Conservation (phyloP, 495 filamentous ascomycete genomes). For the Penicillium waksmanii region DNA sequence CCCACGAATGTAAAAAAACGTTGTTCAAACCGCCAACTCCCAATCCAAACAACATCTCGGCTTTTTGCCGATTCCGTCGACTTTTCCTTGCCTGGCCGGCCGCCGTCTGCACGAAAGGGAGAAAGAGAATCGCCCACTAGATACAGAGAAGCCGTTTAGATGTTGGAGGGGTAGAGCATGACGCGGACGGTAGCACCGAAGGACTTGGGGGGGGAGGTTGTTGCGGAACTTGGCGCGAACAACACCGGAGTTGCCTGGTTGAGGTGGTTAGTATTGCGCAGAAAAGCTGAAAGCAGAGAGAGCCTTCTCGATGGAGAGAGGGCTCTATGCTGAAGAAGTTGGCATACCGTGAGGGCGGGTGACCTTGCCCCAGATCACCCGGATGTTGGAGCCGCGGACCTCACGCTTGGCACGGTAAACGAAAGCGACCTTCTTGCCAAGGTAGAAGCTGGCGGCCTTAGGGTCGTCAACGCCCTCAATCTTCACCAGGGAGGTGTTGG, state of each 20-base stretch:
- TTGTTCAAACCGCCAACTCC: constrained; percentile 53
- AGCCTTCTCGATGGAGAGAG: background rate
- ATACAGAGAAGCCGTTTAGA: constrained; percentile 48
- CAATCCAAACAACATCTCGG: constrained; percentile 43
- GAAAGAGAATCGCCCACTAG: constrained; percentile 40
- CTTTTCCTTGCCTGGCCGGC: constrained; percentile 48
- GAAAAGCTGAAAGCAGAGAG: background rate
- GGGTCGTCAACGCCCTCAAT: constrained; percentile 94
- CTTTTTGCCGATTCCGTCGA: constrained; percentile 41
- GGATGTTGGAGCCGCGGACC: constrained; percentile 93
- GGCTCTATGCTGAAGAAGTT: background rate
- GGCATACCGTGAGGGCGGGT: constrained; percentile 87
- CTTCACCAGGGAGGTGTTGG: constrained; percentile 87
- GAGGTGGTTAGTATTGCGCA: constrained; percentile 19
- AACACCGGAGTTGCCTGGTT: constrained; percentile 91
- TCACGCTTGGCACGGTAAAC: constrained; percentile 94
- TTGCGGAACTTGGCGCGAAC: constrained; percentile 93
- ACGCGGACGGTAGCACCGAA: constrained; percentile 97
- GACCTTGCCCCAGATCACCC: constrained; percentile 99
- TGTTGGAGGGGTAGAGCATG: constrained; percentile 93
- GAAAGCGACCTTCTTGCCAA: constrained; percentile 95
- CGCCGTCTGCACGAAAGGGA: constrained; percentile 46
- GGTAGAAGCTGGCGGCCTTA: constrained; percentile 84
- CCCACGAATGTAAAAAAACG: constrained; percentile 45
- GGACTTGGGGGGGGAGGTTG: constrained; percentile 89